phyloP scores from a whole-genome alignment of 768 basidiomycete genomes.

The Trametes punicea region DNA sequence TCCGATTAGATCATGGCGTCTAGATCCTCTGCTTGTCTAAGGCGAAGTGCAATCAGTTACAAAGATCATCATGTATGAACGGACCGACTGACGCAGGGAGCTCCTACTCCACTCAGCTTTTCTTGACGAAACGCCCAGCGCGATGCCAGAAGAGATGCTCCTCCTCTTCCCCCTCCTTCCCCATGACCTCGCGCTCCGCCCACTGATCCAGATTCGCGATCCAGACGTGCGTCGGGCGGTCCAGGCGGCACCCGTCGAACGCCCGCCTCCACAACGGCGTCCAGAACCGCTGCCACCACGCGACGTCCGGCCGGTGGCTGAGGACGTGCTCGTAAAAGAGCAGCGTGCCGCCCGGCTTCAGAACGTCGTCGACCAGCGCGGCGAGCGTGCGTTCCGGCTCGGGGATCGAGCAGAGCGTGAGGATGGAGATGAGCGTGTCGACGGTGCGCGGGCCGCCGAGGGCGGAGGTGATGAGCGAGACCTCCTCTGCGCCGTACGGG shows the following conservation, averaged over 20 bases:
- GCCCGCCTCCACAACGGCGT: conserved; percentile 59
- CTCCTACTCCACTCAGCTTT: too few relatives aligned
- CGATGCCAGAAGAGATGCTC: conserved; percentile 62
- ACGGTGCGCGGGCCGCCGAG: conserved; percentile 38
- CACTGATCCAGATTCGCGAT: conserved; percentile 46
- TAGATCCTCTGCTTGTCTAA: too few relatives aligned
- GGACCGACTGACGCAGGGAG: too few relatives aligned
- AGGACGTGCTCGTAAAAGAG: conserved; percentile 72
- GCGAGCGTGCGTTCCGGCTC: conserved; percentile 46
- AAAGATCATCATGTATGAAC: too few relatives aligned
- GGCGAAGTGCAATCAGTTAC: too few relatives aligned
- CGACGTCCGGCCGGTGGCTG: conserved; percentile 49
- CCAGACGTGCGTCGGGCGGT: conserved; percentile 51
- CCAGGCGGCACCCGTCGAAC: conserved; percentile 64
- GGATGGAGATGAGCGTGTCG: conserved; percentile 62
- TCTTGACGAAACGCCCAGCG: conserved; percentile 55
- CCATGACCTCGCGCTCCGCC: conserved; percentile 45
- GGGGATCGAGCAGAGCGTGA: conserved; percentile 67
- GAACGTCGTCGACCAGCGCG: conserved; percentile 45
- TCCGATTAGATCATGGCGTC: too few relatives aligned
- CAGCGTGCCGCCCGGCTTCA: conserved; percentile 62
- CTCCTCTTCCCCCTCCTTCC: conserved; percentile 48
- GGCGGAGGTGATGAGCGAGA: conserved; percentile 42
- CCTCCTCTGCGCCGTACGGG: conserved; percentile 61
- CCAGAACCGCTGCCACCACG: conserved; percentile 75